A percentile compares a stretch with the other conserved stretches of the same genome.
phyloP scores from a whole-genome alignment of 352 stramenopile genomes.

The Globisporangium recalcitrans region DNA sequence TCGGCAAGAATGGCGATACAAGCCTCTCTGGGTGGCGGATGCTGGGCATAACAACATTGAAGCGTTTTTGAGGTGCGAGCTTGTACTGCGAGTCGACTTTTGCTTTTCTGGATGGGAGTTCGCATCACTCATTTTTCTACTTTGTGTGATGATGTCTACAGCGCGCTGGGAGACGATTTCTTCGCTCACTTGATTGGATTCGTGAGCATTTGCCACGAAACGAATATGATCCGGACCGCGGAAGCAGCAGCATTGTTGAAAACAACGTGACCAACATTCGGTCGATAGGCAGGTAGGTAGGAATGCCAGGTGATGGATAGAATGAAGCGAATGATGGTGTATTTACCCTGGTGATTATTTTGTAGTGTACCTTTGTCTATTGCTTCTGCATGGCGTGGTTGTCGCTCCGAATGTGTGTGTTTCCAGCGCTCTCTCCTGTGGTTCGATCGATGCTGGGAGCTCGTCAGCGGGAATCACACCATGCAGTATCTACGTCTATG shows the following conservation, averaged over 20 bases:
- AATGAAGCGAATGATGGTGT: conserved; percentile 24
- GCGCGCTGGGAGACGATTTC: conserved; percentile 67
- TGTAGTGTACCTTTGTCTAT: conserved; percentile 9
- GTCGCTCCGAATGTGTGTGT: conserved; percentile 2
- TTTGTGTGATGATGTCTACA: conserved; percentile 11
- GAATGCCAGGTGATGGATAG: conserved; percentile 24
- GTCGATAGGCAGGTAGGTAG: conserved; percentile 13
- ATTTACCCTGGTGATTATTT: conserved; percentile 15
- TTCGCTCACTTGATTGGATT: conserved; percentile 80
- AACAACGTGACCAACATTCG: conserved; percentile 16
- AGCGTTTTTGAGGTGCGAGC: conserved; percentile 84
- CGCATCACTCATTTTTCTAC: neutral
- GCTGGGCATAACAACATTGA: conserved; percentile 99
- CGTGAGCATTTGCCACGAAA: conserved; percentile 67
- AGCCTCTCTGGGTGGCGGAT: conserved; percentile 96
- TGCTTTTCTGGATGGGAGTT: neutral
- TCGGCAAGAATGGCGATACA: conserved; percentile 90
- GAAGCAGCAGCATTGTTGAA: conserved; percentile 19
- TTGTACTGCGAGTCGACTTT: conserved; percentile 1
- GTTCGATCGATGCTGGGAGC: neutral
- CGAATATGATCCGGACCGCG: conserved; percentile 35
- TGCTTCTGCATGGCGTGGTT: neutral
- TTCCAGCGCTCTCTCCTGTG: neutral
- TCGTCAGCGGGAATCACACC: conserved; percentile 6
- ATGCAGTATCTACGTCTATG: neutral